Conservation (phyloP, 23 red algal species). For the Gracilaria gracilis region DNA sequence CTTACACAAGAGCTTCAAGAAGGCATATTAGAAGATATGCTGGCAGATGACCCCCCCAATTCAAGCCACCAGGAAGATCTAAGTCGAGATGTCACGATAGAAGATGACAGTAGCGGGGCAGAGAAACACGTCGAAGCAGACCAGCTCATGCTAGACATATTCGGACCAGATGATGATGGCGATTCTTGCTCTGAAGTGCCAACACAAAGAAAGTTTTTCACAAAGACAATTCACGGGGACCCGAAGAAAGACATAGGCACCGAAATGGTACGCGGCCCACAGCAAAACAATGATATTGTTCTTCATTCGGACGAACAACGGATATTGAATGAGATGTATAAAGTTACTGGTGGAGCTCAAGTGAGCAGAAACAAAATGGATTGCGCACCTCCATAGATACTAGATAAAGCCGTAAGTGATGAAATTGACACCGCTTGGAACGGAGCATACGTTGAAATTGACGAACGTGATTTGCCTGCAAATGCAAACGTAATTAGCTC, state of each 20-base stretch:
- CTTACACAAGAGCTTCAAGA: no score
- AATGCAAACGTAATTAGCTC: slow-evolving; percentile 52
- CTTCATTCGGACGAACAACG: neutral
- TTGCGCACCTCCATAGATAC: slow-evolving; percentile 34
- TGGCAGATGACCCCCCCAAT: no score
- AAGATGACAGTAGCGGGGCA: no score
- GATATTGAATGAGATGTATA: slow-evolving; percentile 9
- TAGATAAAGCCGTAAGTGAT: slow-evolving; percentile 20
- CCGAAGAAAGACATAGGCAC: neutral
- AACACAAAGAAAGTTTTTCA: neutral
- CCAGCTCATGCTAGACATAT: neutral
- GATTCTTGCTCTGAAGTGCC: neutral
- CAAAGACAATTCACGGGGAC: neutral
- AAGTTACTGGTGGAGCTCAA: slow-evolving; percentile 1
- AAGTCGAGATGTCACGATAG: no score
- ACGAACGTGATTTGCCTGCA: slow-evolving; percentile 5
- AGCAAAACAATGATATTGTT: neutral
- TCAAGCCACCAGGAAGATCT: no score
- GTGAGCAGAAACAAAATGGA: slow-evolving; percentile 29
- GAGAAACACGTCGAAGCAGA: neutral
- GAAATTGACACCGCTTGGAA: slow-evolving; percentile 43
- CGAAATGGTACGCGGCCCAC: neutral
- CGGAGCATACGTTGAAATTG: slow-evolving; percentile 15
- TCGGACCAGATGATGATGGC: neutral
- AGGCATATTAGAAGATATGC: no score